phyloP scores from a whole-genome alignment of 2,329 filamentous ascomycete genomes.

The Ophiosphaerella narmari region DNA sequence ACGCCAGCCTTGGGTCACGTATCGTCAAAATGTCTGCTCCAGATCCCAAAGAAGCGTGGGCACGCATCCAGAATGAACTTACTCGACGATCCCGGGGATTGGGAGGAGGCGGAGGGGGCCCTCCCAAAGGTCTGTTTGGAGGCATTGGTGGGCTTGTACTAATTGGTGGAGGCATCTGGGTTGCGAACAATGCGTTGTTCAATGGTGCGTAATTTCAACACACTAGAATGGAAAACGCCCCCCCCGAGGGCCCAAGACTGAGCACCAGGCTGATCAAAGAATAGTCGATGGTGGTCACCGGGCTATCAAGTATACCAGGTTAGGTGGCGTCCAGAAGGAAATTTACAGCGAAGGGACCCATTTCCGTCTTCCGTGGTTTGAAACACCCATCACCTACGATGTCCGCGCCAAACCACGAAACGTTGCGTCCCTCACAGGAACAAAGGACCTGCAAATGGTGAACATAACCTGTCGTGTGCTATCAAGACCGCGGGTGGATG shows the following conservation, averaged over 20 bases:
- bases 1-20: conserved; percentile 28
- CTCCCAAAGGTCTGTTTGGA: conserved; percentile 59
- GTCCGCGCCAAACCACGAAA: conserved; percentile 97
- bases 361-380: conserved; percentile 93
- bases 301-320: conserved; percentile 95
- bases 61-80: conserved; percentile 66
- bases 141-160: conserved; percentile 60
- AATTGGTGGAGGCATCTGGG: conserved; percentile 58
- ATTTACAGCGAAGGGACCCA: conserved; percentile 99
- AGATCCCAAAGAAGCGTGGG: conserved; percentile 70
- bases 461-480: conserved; percentile 99
- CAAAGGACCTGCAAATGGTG: conserved; percentile 99
- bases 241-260: not conserved
- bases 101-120: conserved; percentile 54
- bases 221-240: not conserved
- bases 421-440: conserved; percentile 94
- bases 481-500: conserved; percentile 82
- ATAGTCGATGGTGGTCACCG: conserved; percentile 95
- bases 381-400: conserved; percentile 95
- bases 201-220: conserved; percentile 58
- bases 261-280: conserved; percentile 21
- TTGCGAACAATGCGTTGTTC: conserved; percentile 69
- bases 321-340: conserved; percentile 92
- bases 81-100: conserved; percentile 51
- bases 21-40: conserved; percentile 40